Conservation (phyloP, 805 yeast genomes). For the Lipomyces spencermartinsiae region DNA sequence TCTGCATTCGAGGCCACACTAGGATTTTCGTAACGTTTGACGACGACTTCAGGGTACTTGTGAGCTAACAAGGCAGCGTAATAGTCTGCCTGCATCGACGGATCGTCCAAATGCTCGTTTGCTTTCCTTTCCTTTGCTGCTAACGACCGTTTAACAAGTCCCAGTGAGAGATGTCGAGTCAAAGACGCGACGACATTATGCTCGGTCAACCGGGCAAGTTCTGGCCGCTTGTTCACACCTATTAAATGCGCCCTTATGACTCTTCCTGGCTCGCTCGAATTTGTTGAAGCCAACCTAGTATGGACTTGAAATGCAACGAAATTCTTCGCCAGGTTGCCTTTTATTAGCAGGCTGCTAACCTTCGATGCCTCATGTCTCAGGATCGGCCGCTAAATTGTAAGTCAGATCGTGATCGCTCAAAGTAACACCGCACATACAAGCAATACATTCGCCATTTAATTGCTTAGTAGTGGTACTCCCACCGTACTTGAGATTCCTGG, state of each 20-base stretch:
- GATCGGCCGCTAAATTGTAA: not conserved
- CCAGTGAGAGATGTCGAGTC: not conserved
- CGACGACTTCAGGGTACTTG: conserved; percentile 94
- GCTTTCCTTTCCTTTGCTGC: conserved; percentile 85
- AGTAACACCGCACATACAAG: not conserved
- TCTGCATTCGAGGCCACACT: conserved; percentile 87
- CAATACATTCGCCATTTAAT: not conserved
- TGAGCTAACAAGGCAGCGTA: conserved; percentile 74
- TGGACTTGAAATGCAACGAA: not conserved
- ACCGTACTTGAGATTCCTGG: not conserved
- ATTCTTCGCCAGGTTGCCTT: not conserved
- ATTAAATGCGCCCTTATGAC: not conserved
- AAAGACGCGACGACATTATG: not conserved
- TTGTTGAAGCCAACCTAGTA: conserved; percentile 3
- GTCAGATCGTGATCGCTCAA: not conserved
- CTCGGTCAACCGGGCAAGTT: not conserved
- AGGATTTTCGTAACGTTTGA: conserved; percentile 90
- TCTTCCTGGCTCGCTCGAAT: not conserved
- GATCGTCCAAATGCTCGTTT: conserved; percentile 70
- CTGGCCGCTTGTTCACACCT: not conserved
- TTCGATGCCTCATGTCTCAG: not conserved
- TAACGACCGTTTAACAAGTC: conserved; percentile 42
- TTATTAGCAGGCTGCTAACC: not conserved
- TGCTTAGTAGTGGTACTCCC: not conserved
- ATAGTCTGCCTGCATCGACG: conserved; percentile 80